Base-by-base conservation (phyloP, 192 early-diverging fungal species). In the Coemansia sp. region DNA sequence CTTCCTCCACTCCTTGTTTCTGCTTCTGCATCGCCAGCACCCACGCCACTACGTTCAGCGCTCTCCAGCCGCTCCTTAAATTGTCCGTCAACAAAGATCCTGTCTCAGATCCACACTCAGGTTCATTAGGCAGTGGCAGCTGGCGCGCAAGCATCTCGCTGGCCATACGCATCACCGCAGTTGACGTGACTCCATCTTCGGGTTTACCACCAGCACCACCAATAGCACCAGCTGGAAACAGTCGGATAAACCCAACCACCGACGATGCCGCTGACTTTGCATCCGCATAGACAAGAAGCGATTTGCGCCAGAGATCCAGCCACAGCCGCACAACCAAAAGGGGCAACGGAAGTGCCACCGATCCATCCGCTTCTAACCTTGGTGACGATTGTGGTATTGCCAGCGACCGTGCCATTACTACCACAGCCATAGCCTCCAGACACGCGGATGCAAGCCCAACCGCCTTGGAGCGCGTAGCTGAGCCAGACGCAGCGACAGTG, bases 231-330 rank as follows among this genome's bases (percentile, higher is more conserved):
- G 39, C 8, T 11, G 51, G 12, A 9, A 41, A 14, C 13, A 49
- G n/a, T 0, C 39, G n/a, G 22, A 67, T 55, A 61, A 69, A 73
- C 6, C 17, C 44, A 7, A 16, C 25, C 53, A 73, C 37, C 5
- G 51, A 58, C n/a, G 9, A 8, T 0, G 68, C 57, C 5, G 67
- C 71, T 0, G 37, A 40, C 20, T 53, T 32, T 4, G 63, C 8
- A 5, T 48, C 14, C 0, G 41, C 63, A 37, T 11, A 19, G 1
- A 14, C 17, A 17, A 45, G 22, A 63, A 78, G 10, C 19, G 68
- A 67, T 60, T 64, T 58, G 11, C 41, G 60, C 77, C 77, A 79
- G 44, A 79, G 49, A 1, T 42, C 61, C 41, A 79, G 64, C 77
- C 77, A 79, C 50, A 79, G 42, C 40, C 8, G 19, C 5, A 20